A percentile compares a stretch with the other conserved stretches of the same genome.
Conservation (phyloP, 2,329 filamentous ascomycete species). For the Paecilomyces variotii region DNA sequence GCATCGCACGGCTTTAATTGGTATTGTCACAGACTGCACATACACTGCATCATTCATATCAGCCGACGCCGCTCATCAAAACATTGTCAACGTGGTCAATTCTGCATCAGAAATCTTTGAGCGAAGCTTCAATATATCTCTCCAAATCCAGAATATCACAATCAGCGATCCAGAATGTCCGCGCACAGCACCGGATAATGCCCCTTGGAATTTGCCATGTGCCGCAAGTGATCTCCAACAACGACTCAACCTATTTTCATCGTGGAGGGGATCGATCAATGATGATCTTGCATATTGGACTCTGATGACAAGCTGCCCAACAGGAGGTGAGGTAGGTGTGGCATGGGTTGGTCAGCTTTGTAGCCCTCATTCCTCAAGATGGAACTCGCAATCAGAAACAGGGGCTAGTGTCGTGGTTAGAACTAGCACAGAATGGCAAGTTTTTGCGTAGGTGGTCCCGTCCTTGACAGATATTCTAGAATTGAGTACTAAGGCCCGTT, state of each 20-base stretch:
- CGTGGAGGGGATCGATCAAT: slow-evolving; percentile 65
- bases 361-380: background rate
- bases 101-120: slow-evolving; percentile 79
- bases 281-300: slow-evolving; percentile 91
- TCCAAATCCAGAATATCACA: slow-evolving; percentile 76
- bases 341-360: slow-evolving; percentile 36
- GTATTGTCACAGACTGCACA: background rate
- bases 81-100: slow-evolving; percentile 59
- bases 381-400: background rate
- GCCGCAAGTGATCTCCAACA: background rate
- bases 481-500: background rate
- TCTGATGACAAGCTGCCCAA: slow-evolving; percentile 70
- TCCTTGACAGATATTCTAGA: background rate
- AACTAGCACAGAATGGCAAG: background rate
- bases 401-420: background rate
- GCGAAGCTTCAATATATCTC: slow-evolving; percentile 80
- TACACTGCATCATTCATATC: background rate
- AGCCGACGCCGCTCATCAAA: background rate
- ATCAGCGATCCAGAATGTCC: slow-evolving; percentile 67
- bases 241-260: slow-evolving; percentile 61
- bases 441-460: background rate
- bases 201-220: background rate
- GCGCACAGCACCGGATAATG: slow-evolving; percentile 50
- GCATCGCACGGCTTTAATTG: background rate
- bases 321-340: slow-evolving; percentile 73